Evolutionary conservation across 371 early-diverging fungal genomes (phyloP).

Genomic region (Encephalitozoon intestinalis): DNA sequence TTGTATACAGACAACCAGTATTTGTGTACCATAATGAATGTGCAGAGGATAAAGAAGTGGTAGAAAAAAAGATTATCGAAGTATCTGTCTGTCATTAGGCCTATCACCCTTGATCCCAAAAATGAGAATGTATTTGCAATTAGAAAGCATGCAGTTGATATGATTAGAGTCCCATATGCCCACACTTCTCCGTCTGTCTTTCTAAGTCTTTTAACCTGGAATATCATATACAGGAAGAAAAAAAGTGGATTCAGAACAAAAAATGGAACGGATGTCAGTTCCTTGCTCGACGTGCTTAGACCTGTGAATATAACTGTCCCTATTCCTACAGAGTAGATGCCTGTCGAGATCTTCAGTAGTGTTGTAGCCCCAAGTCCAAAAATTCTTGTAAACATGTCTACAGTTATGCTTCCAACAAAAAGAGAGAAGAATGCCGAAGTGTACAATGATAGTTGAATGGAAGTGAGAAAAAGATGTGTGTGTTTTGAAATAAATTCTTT

Average conservation of each 20-base stretch:
- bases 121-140: constrained; percentile 8
- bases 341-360: constrained; percentile 10
- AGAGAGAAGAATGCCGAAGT: constrained; percentile 40
- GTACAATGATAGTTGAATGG: constrained; percentile 27
- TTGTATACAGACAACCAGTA: constrained; percentile 55
- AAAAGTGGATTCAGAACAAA: constrained; percentile 27
- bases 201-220: constrained; percentile 37
- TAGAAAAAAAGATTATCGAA: constrained; percentile 53
- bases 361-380: constrained; percentile 2
- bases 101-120: constrained; percentile 34
- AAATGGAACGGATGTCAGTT: background rate
- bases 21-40: constrained; percentile 55
- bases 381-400: constrained; percentile 34
- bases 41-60: constrained; percentile 36
- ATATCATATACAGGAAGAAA: constrained; percentile 20
- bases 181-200: constrained; percentile 48
- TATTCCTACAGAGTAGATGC: constrained; percentile 22
- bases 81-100: constrained; percentile 37
- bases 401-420: constrained; percentile 34
- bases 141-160: constrained; percentile 30
- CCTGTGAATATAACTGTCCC: constrained; percentile 6
- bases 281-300: background rate
- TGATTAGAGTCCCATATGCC: constrained; percentile 49
- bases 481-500: background rate
- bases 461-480: background rate